A percentile compares a stretch with the other conserved stretches of the same genome.
phyloP scores from a whole-genome alignment of 371 early-diverging fungal species.

The Mucor piriformis region DNA sequence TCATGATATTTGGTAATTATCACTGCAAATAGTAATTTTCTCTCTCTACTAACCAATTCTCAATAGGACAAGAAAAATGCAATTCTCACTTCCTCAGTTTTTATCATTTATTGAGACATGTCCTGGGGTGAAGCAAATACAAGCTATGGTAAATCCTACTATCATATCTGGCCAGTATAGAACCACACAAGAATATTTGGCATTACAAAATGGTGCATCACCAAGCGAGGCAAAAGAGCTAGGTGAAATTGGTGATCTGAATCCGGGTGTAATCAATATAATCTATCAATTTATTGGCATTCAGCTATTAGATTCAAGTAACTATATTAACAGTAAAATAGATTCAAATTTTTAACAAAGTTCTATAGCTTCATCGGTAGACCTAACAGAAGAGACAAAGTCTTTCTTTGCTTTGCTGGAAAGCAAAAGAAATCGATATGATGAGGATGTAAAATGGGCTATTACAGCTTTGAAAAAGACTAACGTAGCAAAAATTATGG shows the following conservation, averaged over 20 bases:
- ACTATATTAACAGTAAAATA: neutral
- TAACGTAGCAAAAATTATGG: constrained; percentile 11
- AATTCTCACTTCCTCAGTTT: constrained; percentile 30
- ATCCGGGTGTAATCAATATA: constrained; percentile 31
- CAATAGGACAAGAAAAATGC: constrained; percentile 40
- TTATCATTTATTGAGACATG: constrained; percentile 26
- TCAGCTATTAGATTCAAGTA: constrained; percentile 15
- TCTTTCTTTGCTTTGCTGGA: constrained; percentile 20
- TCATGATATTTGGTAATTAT: constrained; percentile 42
- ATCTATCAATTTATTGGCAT: constrained; percentile 36
- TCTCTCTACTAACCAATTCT: neutral
- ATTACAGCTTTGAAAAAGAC: constrained; percentile 17
- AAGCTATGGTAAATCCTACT: constrained; percentile 25
- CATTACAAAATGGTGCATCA: constrained; percentile 18
- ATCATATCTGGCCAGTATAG: constrained; percentile 6
- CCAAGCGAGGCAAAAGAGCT: constrained; percentile 4
- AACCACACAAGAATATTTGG: constrained; percentile 24
- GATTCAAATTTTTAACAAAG: neutral
- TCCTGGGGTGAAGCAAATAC: constrained; percentile 18
- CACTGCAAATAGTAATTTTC: too few relatives aligned
- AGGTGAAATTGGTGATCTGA: constrained; percentile 8
- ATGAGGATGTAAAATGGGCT: constrained; percentile 28
- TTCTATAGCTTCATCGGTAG: constrained; percentile 7
- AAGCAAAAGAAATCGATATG: constrained; percentile 23
- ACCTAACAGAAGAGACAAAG: constrained; percentile 16